Evolutionary conservation across 139 green algal genomes (phyloP).

Genomic region (Medakamo hakoo): DNA sequence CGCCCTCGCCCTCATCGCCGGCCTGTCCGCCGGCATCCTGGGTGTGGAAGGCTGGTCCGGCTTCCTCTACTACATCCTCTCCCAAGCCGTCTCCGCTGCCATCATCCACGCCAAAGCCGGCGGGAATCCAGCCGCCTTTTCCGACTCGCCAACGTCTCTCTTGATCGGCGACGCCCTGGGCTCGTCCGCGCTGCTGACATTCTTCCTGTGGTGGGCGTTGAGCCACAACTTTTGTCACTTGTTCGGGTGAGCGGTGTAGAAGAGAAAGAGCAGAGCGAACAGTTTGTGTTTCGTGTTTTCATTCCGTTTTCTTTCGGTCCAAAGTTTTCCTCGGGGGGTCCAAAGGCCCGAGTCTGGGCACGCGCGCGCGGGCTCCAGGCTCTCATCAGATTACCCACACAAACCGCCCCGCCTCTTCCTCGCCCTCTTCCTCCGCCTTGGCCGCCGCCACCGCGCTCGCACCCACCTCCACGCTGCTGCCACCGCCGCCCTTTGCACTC

Average conservation of each 20-base stretch:
- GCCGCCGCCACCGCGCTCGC: too few relatives aligned
- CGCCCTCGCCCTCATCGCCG: constrained; percentile 6
- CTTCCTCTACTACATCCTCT: constrained; percentile 11
- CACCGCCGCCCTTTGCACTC: too few relatives aligned
- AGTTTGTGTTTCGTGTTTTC: not conserved
- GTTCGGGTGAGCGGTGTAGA: not conserved
- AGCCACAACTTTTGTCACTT: not conserved
- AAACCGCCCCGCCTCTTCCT: not conserved
- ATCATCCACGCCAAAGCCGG: not conserved
- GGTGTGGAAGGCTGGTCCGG: constrained; percentile 14
- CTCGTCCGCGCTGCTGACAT: not conserved
- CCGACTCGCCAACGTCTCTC: not conserved
- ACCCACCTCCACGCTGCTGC: not conserved
- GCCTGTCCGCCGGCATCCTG: constrained; percentile 4
- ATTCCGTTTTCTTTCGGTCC: not conserved
- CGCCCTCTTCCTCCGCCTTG: too few relatives aligned
- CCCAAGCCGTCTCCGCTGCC: constrained; percentile 1
- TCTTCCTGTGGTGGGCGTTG: not conserved
- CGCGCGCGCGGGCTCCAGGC: not conserved
- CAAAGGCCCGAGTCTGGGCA: not conserved
- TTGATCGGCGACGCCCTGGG: not conserved
- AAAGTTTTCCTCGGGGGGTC: not conserved
- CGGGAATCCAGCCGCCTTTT: not conserved
- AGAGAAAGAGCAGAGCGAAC: not conserved
- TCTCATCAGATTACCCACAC: not conserved